A percentile compares a stretch with the other conserved stretches of the same genome.
Conservation (phyloP, 2,329 filamentous ascomycete species). For the Fusarium sp. region DNA sequence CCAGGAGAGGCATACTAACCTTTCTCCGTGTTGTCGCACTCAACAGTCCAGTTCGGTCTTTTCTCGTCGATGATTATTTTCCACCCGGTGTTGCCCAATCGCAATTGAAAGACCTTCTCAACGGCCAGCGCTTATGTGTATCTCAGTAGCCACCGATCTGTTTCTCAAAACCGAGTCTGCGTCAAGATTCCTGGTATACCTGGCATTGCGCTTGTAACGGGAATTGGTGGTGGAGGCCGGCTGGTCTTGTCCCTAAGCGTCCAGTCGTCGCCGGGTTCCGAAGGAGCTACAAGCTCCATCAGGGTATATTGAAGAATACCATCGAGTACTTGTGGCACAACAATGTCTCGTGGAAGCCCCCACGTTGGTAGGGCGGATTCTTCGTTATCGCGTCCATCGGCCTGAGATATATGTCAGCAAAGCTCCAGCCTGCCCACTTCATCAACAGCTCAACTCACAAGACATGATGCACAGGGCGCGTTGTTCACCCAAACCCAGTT, state of each 20-base stretch:
- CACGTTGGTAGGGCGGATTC: conserved; percentile 46
- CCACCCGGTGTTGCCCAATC: conserved; percentile 28
- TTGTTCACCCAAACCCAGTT: conserved; percentile 68
- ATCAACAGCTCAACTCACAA: conserved; percentile 54
- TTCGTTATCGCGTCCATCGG: conserved; percentile 62
- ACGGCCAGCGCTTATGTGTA: conserved; percentile 22
- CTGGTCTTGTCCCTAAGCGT: conserved; percentile 52
- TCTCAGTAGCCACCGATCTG: conserved; percentile 22
- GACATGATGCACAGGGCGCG: conserved; percentile 62
- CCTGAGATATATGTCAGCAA: conserved; percentile 49
- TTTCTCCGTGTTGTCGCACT: conserved; percentile 28
- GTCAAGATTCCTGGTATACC: conserved; percentile 43
- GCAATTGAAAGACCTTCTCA: conserved; percentile 19
- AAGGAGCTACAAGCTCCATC: conserved; percentile 59
- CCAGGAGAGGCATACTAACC: conserved; percentile 35
- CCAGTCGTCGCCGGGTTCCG: conserved; percentile 55
- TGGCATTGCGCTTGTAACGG: conserved; percentile 50
- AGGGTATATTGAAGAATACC: conserved; percentile 62
- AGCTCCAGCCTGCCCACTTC: not conserved
- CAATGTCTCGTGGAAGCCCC: conserved; percentile 56
- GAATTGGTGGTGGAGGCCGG: conserved; percentile 47
- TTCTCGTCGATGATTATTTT: conserved; percentile 38
- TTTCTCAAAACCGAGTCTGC: conserved; percentile 42
- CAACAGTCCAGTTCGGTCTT: conserved; percentile 18
- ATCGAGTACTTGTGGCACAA: conserved; percentile 59